phyloP scores from a whole-genome alignment of 495 filamentous ascomycete genomes.

The Penicillium canescens region DNA sequence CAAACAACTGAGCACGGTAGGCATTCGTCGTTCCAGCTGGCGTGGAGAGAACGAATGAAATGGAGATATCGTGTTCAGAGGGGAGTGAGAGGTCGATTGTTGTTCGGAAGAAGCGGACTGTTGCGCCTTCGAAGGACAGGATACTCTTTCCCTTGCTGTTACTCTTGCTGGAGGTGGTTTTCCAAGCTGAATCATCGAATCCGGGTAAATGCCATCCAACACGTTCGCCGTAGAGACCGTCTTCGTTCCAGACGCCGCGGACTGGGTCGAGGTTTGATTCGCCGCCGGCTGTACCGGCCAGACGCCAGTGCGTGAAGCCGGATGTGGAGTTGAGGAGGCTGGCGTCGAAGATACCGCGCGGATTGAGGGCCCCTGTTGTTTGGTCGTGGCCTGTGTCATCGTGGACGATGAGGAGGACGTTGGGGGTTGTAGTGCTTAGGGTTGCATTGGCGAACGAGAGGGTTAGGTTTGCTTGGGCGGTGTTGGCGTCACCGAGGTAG shows the following conservation, averaged over 20 bases:
- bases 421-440: slow-evolving; percentile 48
- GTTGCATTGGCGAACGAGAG: slow-evolving; percentile 43
- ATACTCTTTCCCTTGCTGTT: slow-evolving; percentile 4
- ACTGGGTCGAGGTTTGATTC: slow-evolving; percentile 64
- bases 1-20: slow-evolving; percentile 42
- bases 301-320: slow-evolving; percentile 61
- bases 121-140: slow-evolving; percentile 42
- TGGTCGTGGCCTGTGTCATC: slow-evolving; percentile 72
- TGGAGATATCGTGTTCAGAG: slow-evolving; percentile 39
- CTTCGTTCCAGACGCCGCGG: slow-evolving; percentile 75
- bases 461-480: slow-evolving; percentile 29
- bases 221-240: slow-evolving; percentile 66
- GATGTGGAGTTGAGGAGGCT: slow-evolving; percentile 39
- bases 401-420: slow-evolving; percentile 68
- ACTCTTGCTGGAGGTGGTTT: neutral
- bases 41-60: slow-evolving; percentile 43
- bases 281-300: slow-evolving; percentile 73
- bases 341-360: slow-evolving; percentile 67
- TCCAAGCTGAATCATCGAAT: slow-evolving; percentile 51
- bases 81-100: slow-evolving; percentile 53
- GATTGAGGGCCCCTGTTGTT: slow-evolving; percentile 63
- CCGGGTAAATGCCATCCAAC: slow-evolving; percentile 66
- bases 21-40: slow-evolving; percentile 21
- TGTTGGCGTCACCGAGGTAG: slow-evolving; percentile 52
- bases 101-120: slow-evolving; percentile 62